Percentiles rank a stretch among this genome's conserved stretches.
phyloP scores from a whole-genome alignment of 1,284 basidiomycete species.

The Malassezia dermatis region DNA sequence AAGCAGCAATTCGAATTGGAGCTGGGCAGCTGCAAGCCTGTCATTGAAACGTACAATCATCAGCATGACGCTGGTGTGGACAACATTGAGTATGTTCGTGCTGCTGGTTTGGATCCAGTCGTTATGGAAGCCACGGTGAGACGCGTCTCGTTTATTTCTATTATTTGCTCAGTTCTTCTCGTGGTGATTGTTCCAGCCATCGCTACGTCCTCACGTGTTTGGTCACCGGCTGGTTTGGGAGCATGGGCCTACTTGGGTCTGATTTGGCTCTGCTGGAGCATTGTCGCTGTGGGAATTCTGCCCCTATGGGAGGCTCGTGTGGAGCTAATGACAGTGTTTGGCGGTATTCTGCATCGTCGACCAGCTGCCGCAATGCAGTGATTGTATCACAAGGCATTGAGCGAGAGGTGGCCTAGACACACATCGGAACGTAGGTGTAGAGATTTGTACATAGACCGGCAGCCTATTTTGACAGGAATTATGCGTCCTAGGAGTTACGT shows the following conservation, averaged over 20 bases:
- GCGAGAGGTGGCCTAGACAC: neutral
- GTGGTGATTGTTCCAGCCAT: conserved; percentile 37
- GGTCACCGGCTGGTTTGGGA: conserved; percentile 31
- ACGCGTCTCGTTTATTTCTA: conserved; percentile 23
- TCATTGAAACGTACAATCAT: conserved; percentile 5
- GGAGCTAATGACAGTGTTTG: neutral
- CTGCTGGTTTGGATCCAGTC: conserved; percentile 29
- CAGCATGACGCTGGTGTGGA: conserved; percentile 6
- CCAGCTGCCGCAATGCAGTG: neutral
- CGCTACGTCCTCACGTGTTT: conserved; percentile 23
- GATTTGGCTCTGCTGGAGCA: conserved; percentile 65
- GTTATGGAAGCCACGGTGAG: conserved; percentile 21
- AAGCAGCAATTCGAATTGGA: neutral
- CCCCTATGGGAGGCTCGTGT: conserved; percentile 69
- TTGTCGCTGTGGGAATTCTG: conserved; percentile 62
- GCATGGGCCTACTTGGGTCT: conserved; percentile 54
- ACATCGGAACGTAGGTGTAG: neutral
- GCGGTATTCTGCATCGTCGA: neutral
- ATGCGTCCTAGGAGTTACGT: conserved; percentile 1
- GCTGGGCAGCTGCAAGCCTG: neutral
- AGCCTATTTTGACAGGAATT: neutral
- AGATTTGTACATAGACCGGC: neutral
- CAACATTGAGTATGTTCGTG: conserved; percentile 15
- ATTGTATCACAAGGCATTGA: neutral
- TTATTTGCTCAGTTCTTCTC: conserved; percentile 24